Base-by-base conservation (phyloP, 2,329 filamentous ascomycete species). In the Phoma sp. region DNA sequence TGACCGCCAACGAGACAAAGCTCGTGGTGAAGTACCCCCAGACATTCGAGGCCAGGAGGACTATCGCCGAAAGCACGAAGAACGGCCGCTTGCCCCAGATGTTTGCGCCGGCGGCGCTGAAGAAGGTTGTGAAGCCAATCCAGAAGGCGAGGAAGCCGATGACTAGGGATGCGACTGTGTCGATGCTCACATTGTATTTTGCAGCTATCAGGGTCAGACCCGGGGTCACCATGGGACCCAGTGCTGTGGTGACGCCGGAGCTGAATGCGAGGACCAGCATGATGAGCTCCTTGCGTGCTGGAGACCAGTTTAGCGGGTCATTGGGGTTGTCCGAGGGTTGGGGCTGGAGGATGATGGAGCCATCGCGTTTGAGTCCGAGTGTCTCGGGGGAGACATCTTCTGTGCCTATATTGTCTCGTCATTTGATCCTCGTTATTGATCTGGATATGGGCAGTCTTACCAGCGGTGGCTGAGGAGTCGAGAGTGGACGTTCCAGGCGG, bases 291-390 rank as follows among this genome's bases (percentile, higher is more conserved):
- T 73, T 73, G 41, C 70, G 64, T 4, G 56, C 52, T 5, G 51
- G 55, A 27, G 61, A 61, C 58, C 58, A 76, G 47, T 74, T 75
- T 14, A 96, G 80, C 25, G 91, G 93, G 74, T 97, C 93, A 70
- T 96, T 93, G 3, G 91, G 91, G 72, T 93, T 91, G 73, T 96
- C 89, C 54, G 89, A 93, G 2, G 93, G 93, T 68, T 97, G 93
- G 3, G 93, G 93, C 11, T 95, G 89, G 30, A 97, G 84, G 61
- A 97, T 91, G 64, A 93, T 89, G 10, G 82, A 77, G 23, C 89
- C 88, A 48, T 72, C 68, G 41, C 73, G 74, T 65, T 78, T 78
- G 43, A 77, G 9, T 67, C 41, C 8, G 49, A 64, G 1, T 18
- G 48, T 52, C 30, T 69, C 65, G 7, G 57, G 41, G n/a, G 44